These are phyloP conservation scores for Gastrolobium villosum DNA, from an alignment of 306 rosid genomes.

Conservation along the genomic window DNA sequence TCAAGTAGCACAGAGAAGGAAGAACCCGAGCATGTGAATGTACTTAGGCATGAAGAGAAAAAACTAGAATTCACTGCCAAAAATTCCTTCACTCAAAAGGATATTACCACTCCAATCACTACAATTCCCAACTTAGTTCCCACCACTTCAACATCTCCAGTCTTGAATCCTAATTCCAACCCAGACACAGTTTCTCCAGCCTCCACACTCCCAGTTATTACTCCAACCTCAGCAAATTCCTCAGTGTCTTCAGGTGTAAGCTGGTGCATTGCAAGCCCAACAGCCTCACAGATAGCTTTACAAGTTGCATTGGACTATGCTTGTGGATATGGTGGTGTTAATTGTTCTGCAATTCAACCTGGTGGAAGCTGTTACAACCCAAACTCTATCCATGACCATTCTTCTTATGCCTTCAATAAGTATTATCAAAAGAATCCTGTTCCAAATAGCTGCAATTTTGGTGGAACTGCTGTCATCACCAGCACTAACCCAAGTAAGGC, in stretches of 20 bases:
- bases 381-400: conserved; percentile 60
- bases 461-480: conserved; percentile 74
- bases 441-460: conserved; percentile 87
- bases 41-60: conserved; percentile 42
- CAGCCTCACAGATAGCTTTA: conserved; percentile 60
- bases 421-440: conserved; percentile 77
- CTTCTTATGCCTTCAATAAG: conserved; percentile 80
- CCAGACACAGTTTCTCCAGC: conserved; percentile 72
- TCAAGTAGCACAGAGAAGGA: conserved; percentile 48
- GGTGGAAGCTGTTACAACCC: conserved; percentile 79
- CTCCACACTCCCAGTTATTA: conserved; percentile 54
- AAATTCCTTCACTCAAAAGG: conserved; percentile 57
- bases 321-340: conserved; percentile 76
- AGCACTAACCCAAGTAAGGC: conserved; percentile 83
- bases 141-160: conserved; percentile 57
- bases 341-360: conserved; percentile 73
- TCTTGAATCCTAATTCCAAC: conserved; percentile 63
- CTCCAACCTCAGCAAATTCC: conserved; percentile 48
- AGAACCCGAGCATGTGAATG: conserved; percentile 42
- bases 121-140: conserved; percentile 74
- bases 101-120: conserved; percentile 84
- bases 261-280: conserved; percentile 83
- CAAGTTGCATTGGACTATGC: conserved; percentile 90
- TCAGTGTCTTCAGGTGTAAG: conserved; percentile 59
- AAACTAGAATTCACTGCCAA: conserved; percentile 36